phyloP scores from a whole-genome alignment of 306 rosid species.

The Vicia sativa region DNA sequence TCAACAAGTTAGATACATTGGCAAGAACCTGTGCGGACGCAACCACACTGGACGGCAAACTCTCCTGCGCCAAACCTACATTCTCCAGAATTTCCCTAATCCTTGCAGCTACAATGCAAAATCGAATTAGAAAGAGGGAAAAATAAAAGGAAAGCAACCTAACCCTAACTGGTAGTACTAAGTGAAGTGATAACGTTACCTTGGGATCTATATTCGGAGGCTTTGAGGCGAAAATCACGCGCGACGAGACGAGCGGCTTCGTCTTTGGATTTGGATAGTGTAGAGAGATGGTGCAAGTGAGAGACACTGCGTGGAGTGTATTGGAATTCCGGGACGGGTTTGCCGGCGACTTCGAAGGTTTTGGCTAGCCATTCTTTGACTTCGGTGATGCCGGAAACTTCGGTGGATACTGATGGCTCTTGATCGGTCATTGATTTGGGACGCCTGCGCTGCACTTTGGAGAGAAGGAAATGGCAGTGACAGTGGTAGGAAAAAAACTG shows the following conservation, averaged over 20 bases:
- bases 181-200: constrained; percentile 38
- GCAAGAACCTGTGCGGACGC: constrained; percentile 84
- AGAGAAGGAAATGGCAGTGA: too few species aligned
- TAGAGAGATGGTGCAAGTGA: constrained; percentile 62
- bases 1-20: constrained; percentile 82
- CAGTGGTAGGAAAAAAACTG: too few species aligned
- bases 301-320: constrained; percentile 84
- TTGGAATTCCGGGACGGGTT: constrained; percentile 78
- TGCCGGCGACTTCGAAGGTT: constrained; percentile 76
- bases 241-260: constrained; percentile 83
- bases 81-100: constrained; percentile 86
- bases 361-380: constrained; percentile 76
- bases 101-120: constrained; percentile 67
- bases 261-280: constrained; percentile 79
- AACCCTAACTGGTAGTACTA: not conserved
- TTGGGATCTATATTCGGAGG: constrained; percentile 87
- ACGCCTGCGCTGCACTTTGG: too few species aligned
- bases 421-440: constrained; percentile 46
- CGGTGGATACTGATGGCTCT: constrained; percentile 28
- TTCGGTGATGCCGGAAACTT: constrained; percentile 51
- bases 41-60: constrained; percentile 79
- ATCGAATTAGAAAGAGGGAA: not conserved
- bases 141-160: not conserved
- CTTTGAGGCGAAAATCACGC: constrained; percentile 80
- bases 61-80: constrained; percentile 88